Evolutionary conservation across 2,329 filamentous ascomycete genomes (phyloP).

Genomic region (Ilyonectria destructans): DNA sequence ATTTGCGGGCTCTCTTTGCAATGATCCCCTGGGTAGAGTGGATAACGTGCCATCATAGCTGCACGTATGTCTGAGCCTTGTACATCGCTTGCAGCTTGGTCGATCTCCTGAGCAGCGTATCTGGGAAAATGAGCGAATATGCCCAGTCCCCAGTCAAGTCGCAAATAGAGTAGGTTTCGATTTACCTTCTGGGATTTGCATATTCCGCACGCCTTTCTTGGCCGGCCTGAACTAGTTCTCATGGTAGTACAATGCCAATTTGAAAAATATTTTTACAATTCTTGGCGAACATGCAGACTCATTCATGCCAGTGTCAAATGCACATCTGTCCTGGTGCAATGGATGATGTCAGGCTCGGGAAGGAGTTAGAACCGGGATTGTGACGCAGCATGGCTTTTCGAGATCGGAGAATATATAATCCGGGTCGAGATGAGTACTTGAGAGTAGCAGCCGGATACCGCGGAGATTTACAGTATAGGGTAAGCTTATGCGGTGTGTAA

Average conservation of each 20-base stretch:
- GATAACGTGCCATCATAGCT: neutral
- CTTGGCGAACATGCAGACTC: neutral
- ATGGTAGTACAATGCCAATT: neutral
- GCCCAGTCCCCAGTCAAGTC: neutral
- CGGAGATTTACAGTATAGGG: neutral
- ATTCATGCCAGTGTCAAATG: too few relatives aligned
- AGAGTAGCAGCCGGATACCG: neutral
- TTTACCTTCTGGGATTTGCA: slow-evolving; percentile 42
- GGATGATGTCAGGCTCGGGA: neutral
- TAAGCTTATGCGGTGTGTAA: neutral
- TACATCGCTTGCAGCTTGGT: slow-evolving; percentile 39
- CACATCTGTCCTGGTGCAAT: neutral
- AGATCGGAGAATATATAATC: neutral
- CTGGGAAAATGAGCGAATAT: neutral
- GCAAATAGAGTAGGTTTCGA: neutral
- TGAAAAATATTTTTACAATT: neutral
- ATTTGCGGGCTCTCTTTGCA: neutral
- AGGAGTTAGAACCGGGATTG: too few relatives aligned
- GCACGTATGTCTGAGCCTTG: slow-evolving; percentile 22
- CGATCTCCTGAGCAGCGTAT: slow-evolving; percentile 40
- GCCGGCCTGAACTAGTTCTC: slow-evolving; percentile 22
- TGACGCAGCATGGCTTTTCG: too few relatives aligned
- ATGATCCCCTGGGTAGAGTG: neutral
- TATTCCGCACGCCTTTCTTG: slow-evolving; percentile 34
- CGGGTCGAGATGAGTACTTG: neutral